phyloP scores from a whole-genome alignment of 164 flowering plant genomes.

The Stephania cephalantha region DNA sequence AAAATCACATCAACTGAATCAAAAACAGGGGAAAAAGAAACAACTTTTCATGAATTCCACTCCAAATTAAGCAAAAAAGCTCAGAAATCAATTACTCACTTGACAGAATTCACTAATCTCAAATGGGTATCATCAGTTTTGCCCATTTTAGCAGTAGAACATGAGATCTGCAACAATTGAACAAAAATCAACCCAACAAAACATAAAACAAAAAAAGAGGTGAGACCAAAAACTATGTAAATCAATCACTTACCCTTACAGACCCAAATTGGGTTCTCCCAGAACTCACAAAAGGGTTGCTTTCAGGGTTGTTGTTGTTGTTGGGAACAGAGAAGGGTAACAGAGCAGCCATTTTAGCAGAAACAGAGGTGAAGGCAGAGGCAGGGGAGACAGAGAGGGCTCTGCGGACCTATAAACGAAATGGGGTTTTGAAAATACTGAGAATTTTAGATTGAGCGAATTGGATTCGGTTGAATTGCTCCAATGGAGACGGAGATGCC shows the following conservation, averaged over 20 bases:
- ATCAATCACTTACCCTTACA: constrained; percentile 13
- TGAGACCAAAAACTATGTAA: not conserved
- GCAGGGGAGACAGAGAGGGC: not conserved
- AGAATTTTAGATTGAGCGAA: not conserved
- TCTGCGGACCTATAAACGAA: not conserved
- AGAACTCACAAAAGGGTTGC: constrained; percentile 2
- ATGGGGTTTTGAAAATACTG: not conserved
- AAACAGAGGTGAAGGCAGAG: not conserved
- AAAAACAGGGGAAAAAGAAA: constrained; percentile 11
- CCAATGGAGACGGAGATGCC: constrained; percentile 1
- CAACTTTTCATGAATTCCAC: not conserved
- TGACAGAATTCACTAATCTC: constrained; percentile 22
- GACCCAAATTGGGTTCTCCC: constrained; percentile 2
- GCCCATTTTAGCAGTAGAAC: constrained; percentile 20
- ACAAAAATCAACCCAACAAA: not conserved
- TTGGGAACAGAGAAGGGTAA: constrained; percentile 10
- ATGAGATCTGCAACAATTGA: constrained; percentile 40
- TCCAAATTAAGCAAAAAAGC: not conserved
- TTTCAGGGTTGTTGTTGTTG: not conserved
- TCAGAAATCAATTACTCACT: constrained; percentile 25
- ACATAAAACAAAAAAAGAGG: not conserved
- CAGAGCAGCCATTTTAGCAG: constrained; percentile 17
- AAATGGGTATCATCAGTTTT: constrained; percentile 30
- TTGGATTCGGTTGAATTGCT: not conserved
- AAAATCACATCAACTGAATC: not conserved